These are phyloP conservation scores for Lentinula detonsa DNA, from an alignment of 768 basidiomycete species.

Conservation along the genomic window DNA sequence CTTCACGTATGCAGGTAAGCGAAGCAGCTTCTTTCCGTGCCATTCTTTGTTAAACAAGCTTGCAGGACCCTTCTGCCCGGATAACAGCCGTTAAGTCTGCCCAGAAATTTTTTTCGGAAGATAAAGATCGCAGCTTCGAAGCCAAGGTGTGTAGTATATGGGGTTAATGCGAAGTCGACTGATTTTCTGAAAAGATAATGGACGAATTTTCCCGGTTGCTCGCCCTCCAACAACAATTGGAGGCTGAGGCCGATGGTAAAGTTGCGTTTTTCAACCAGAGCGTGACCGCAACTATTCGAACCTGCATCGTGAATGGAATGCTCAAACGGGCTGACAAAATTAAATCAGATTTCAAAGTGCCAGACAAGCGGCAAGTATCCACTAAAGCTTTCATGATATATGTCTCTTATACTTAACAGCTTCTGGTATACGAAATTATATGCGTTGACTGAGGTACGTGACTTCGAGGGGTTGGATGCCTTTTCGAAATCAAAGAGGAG, in stretches of 20 bases:
- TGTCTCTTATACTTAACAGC: constrained; percentile 30
- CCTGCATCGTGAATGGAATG: constrained; percentile 73
- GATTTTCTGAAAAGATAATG: constrained; percentile 59
- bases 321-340: constrained; percentile 86
- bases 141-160: constrained; percentile 58
- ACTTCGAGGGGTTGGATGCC: constrained; percentile 81
- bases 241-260: constrained; percentile 78
- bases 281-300: constrained; percentile 80
- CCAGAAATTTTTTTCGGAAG: constrained; percentile 91
- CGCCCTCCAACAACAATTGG: constrained; percentile 76
- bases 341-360: constrained; percentile 85
- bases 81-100: constrained; percentile 72
- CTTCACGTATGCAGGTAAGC: constrained; percentile 54
- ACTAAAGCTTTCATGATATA: background rate
- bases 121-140: constrained; percentile 88
- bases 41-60: background rate
- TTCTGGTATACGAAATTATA: constrained; percentile 94
- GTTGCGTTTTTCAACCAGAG: constrained; percentile 78
- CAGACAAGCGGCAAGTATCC: constrained; percentile 78
- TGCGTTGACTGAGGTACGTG: constrained; percentile 68
- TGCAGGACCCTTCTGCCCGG: constrained; percentile 67
- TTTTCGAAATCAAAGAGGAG: constrained; percentile 86
- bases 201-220: constrained; percentile 82
- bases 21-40: background rate
- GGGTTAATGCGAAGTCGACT: background rate